phyloP scores from a whole-genome alignment of 805 yeast genomes.

The Saccharomycopsis olivae region DNA sequence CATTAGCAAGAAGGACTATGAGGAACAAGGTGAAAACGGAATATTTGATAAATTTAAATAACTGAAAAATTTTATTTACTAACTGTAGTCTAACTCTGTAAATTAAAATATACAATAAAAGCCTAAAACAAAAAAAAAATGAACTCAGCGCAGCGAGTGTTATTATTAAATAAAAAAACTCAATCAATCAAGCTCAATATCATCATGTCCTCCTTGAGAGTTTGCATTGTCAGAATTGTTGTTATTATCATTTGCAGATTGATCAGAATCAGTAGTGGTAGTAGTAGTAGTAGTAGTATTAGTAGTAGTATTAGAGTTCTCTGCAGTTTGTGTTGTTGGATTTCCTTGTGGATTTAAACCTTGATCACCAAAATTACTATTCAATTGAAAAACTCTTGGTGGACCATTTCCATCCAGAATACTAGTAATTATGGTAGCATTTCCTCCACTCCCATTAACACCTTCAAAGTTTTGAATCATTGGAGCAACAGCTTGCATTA shows the following conservation, averaged over 20 bases:
- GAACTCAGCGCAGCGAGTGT: no score
- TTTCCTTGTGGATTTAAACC: no score
- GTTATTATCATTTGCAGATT: no score
- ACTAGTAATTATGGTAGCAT: slow-evolving; percentile 1
- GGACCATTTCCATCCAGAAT: slow-evolving; percentile 1
- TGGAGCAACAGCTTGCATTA: slow-evolving; percentile 5
- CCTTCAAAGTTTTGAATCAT: slow-evolving; percentile 5
- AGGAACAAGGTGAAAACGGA: slow-evolving; percentile 51
- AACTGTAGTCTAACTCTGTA: neutral
- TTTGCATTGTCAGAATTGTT: neutral
- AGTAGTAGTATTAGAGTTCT: no score
- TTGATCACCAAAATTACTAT: neutral
- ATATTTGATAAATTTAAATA: slow-evolving; percentile 36
- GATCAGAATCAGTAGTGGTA: neutral
- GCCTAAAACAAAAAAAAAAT: no score
- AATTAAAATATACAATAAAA: no score
- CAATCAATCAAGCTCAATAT: slow-evolving; percentile 1
- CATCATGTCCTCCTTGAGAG: neutral
- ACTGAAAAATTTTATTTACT: neutral
- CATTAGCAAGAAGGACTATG: slow-evolving; percentile 61
- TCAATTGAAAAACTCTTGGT: neutral
- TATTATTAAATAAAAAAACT: neutral
- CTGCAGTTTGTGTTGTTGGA: no score
- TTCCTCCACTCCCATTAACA: neutral
- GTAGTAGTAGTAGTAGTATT: neutral